Conservation (phyloP, 2,329 filamentous ascomycete genomes). For the Emmonsiellopsis sp. region DNA sequence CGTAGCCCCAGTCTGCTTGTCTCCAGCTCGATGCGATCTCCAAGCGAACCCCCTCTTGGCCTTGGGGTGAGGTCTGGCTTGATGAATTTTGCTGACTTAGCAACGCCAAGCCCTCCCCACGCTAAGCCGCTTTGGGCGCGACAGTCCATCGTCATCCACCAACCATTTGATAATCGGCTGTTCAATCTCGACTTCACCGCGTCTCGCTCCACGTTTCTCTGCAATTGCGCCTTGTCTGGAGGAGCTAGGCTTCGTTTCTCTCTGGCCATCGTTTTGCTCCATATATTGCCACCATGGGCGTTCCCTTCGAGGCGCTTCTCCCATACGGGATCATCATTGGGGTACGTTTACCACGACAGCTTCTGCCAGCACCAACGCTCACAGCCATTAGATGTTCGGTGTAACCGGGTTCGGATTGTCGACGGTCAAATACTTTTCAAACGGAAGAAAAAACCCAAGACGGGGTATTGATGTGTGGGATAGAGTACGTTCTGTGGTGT, state of each 20-base stretch:
- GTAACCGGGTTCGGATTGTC: constrained; percentile 50
- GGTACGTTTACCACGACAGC: constrained; percentile 33
- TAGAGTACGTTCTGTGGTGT: constrained; percentile 39
- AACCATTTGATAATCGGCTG: not conserved
- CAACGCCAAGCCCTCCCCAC: constrained; percentile 9
- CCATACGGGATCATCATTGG: constrained; percentile 55
- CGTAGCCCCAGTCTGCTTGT: constrained; percentile 6
- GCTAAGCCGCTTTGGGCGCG: constrained; percentile 7
- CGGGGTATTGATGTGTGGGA: constrained; percentile 56
- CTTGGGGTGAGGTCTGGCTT: constrained; percentile 10
- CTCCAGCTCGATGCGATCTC: not conserved
- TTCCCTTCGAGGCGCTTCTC: constrained; percentile 57
- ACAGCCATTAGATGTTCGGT: constrained; percentile 46
- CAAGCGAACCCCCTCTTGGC: constrained; percentile 7
- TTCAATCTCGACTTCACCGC: not conserved
- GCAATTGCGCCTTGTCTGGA: constrained; percentile 7
- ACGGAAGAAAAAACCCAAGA: constrained; percentile 52
- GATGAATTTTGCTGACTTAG: constrained; percentile 14
- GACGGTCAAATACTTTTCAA: constrained; percentile 49
- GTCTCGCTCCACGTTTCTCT: constrained; percentile 6
- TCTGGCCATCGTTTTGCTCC: not conserved
- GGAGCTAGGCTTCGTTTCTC: not conserved
- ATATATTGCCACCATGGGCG: constrained; percentile 43
- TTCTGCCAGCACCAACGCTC: constrained; percentile 8
- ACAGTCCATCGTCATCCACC: not conserved